These are phyloP conservation scores for Phytopythium kandeliae DNA, from an alignment of 352 stramenopile genomes.

Conservation along the genomic window DNA sequence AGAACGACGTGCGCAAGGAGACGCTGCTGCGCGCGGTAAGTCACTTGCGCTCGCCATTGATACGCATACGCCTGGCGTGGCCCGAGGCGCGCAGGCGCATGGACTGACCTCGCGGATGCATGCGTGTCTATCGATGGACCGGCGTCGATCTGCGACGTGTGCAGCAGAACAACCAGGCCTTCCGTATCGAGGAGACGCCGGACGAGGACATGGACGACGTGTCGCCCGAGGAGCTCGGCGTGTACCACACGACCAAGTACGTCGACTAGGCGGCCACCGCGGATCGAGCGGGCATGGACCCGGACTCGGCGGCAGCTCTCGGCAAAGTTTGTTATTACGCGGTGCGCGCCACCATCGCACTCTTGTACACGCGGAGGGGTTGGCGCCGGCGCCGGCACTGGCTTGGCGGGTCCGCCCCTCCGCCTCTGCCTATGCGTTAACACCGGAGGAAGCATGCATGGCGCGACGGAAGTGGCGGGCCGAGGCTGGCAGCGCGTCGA, in stretches of 20 bases:
- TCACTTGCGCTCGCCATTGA: too few relatives aligned
- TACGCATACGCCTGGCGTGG: too few relatives aligned
- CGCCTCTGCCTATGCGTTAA: not conserved
- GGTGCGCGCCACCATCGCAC: not conserved
- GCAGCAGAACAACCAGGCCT: constrained; percentile 16
- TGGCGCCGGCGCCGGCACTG: too few relatives aligned
- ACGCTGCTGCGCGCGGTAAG: constrained; percentile 71
- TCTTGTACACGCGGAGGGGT: constrained; percentile 3
- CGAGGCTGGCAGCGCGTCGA: too few relatives aligned
- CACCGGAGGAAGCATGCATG: too few relatives aligned
- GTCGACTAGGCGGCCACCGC: constrained; percentile 60
- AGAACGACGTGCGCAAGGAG: constrained; percentile 84
- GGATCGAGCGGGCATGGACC: too few relatives aligned
- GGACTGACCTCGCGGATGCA: too few relatives aligned
- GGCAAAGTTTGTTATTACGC: constrained; percentile 2
- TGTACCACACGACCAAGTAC: constrained; percentile 81
- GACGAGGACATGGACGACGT: constrained; percentile 48
- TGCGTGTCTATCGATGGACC: too few relatives aligned
- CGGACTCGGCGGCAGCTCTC: too few relatives aligned
- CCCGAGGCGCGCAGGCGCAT: too few relatives aligned
- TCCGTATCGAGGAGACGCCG: constrained; percentile 16
- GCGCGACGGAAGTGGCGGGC: too few relatives aligned
- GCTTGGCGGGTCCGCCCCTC: too few relatives aligned
- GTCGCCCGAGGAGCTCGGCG: constrained; percentile 77
- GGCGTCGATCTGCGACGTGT: constrained; percentile 2